Conservation (phyloP, 2,329 filamentous ascomycete genomes). For the Pseudogymnoascus sp. region DNA sequence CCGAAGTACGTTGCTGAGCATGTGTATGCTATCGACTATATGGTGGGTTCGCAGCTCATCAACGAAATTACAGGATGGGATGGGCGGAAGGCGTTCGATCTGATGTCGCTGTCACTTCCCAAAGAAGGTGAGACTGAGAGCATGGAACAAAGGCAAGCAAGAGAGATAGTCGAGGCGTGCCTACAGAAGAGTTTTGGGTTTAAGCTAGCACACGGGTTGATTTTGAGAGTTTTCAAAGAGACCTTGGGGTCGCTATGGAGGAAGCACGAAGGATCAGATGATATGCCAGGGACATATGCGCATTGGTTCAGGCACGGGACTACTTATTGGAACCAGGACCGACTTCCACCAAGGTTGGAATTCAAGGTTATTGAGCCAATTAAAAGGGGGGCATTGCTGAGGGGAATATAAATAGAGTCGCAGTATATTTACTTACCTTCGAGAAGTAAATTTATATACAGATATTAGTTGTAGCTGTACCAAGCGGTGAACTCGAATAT, state of each 20-base stretch:
- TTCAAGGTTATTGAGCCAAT: slow-evolving; percentile 32
- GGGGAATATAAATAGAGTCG: slow-evolving; percentile 14
- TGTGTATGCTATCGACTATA: slow-evolving; percentile 44
- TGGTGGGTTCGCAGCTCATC: slow-evolving; percentile 44
- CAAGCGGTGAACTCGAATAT: not conserved
- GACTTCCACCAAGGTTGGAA: slow-evolving; percentile 31
- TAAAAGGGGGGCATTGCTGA: slow-evolving; percentile 34
- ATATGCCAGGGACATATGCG: slow-evolving; percentile 44
- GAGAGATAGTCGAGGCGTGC: slow-evolving; percentile 44
- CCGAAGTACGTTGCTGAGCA: slow-evolving; percentile 42
- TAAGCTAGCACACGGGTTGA: slow-evolving; percentile 49
- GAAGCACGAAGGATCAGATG: slow-evolving; percentile 41
- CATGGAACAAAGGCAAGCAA: slow-evolving; percentile 40
- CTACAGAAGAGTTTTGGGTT: slow-evolving; percentile 45
- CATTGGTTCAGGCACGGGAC: slow-evolving; percentile 47
- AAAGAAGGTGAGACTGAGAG: slow-evolving; percentile 34
- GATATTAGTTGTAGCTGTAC: not conserved
- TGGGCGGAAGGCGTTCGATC: slow-evolving; percentile 40
- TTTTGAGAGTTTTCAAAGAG: slow-evolving; percentile 40
- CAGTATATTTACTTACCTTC: not conserved
- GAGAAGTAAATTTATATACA: not conserved
- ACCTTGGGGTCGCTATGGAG: slow-evolving; percentile 49
- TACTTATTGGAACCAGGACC: slow-evolving; percentile 39
- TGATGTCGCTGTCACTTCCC: slow-evolving; percentile 40
- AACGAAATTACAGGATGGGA: slow-evolving; percentile 46